Base-by-base conservation (phyloP, 2,329 filamentous ascomycete species). In the Gliomastix tumulicola region DNA sequence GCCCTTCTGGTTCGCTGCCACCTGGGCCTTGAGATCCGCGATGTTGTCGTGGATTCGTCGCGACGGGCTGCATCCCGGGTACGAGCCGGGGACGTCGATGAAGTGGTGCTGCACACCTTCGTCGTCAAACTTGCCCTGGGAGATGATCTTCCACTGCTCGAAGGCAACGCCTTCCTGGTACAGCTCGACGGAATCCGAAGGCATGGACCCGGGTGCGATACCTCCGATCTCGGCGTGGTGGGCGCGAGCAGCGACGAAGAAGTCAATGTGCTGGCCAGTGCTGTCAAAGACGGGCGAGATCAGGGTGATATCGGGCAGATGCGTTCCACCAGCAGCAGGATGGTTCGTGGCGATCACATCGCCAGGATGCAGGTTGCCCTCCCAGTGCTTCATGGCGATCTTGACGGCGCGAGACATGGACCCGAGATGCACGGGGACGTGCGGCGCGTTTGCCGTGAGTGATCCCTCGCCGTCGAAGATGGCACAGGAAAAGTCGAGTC, bases 31-130 rank as follows among this genome's bases (percentile, higher is more conserved):
- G 15, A 94, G 68, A 51, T 94, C 88, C 32, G 88, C 88, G 44
- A 94, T 69, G 49, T 94, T 94, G 56, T 94, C 88, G 6, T 75
- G 79, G 1, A 92, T 65, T 50, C 84, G 88, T 17, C 87, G 67
- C 2, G 57, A 54, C 0, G 85, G 85, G 1, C 77, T 79, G 21
- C 50, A 54, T 3, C 50, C 50, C 11, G 36, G 36, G 21, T 32
- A 38, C 13, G 36, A 38, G 9, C 15, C 36, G n/a, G 36, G 36
- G 8, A 33, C 30, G 16, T 38, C 36, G 12, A 39, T 11, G 7
- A 39, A 16, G 19, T 28, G n/a, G 12, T 27, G 16, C 17, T 18
- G 23, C 8, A 39, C 15, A 12, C 15, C 20, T 5, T 51, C 45
- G 22, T 62, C 59, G 16, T 56, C 48, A 34, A 65, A 63, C 8